Percentiles rank a stretch among this genome's conserved stretches.
Conservation (phyloP, 441 rosid genomes). For the Flueggea neowawraea region DNA sequence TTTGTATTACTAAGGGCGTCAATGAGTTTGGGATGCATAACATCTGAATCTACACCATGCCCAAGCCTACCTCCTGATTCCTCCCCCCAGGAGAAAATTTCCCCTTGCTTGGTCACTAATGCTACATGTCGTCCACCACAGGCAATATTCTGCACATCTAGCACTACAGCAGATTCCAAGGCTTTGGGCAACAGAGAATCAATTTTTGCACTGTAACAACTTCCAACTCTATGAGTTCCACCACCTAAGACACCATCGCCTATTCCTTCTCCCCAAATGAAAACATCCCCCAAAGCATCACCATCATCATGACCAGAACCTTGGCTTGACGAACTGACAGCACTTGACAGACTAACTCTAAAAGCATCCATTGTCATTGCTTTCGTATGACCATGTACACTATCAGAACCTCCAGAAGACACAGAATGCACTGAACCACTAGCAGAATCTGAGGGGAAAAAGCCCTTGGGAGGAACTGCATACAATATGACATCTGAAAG, state of each 20-base stretch:
- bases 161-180: conserved; percentile 90
- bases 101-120: conserved; percentile 93
- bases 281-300: conserved; percentile 96
- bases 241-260: conserved; percentile 94
- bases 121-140: conserved; percentile 95
- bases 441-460: conserved; percentile 74
- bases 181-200: conserved; percentile 90
- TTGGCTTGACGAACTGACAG: conserved; percentile 97
- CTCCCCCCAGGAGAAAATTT: conserved; percentile 93
- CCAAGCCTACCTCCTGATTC: conserved; percentile 98
- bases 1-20: conserved; percentile 77
- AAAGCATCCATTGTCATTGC: conserved; percentile 64
- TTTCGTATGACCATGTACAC: conserved; percentile 76
- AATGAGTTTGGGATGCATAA: conserved; percentile 81
- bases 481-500: conserved; percentile 72
- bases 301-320: conserved; percentile 99
- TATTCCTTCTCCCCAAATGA: conserved; percentile 92
- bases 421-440: conserved; percentile 78
- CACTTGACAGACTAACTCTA: conserved; percentile 97
- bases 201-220: conserved; percentile 49
- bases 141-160: conserved; percentile 90
- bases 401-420: conserved; percentile 91
- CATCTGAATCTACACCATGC: conserved; percentile 92
- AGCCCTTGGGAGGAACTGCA: conserved; percentile 80
- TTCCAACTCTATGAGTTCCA: conserved; percentile 70